Conservation (phyloP, 768 basidiomycete genomes). For the Xanthoconium stramineum region DNA sequence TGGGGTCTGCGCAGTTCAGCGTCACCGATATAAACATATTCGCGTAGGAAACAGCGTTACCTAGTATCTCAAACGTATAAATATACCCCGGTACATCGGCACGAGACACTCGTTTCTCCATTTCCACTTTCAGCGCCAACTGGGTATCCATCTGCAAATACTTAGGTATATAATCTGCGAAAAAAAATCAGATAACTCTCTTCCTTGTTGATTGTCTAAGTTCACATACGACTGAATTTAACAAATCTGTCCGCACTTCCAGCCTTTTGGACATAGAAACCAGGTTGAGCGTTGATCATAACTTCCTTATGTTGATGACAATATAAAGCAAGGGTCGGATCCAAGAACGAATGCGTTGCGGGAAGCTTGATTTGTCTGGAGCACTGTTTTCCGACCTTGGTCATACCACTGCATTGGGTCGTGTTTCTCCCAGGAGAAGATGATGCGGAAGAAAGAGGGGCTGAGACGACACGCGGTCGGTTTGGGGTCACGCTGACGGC, state of each 20-base stretch:
- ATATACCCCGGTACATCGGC: constrained; percentile 74
- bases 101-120: constrained; percentile 49
- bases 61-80: constrained; percentile 77
- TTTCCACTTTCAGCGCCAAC: constrained; percentile 49
- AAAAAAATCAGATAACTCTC: constrained; percentile 6
- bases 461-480: constrained; percentile 23
- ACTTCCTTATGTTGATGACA: constrained; percentile 65
- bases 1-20: constrained; percentile 27
- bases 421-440: constrained; percentile 18
- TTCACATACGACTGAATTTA: constrained; percentile 50
- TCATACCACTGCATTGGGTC: constrained; percentile 60
- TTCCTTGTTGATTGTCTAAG: not conserved
- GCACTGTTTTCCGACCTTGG: constrained; percentile 64
- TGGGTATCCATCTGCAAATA: constrained; percentile 64
- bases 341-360: constrained; percentile 20
- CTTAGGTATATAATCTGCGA: constrained; percentile 63
- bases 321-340: constrained; percentile 39
- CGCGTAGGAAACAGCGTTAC: constrained; percentile 33
- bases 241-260: constrained; percentile 44
- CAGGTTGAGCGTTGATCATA: constrained; percentile 43
- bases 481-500: constrained; percentile 5
- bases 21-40: not conserved
- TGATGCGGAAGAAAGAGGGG: constrained; percentile 15
- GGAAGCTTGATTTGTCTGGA: constrained; percentile 53
- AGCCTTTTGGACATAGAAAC: constrained; percentile 54